Conservation (phyloP, 2,329 filamentous ascomycete species). For the Elsinoe batatas region DNA sequence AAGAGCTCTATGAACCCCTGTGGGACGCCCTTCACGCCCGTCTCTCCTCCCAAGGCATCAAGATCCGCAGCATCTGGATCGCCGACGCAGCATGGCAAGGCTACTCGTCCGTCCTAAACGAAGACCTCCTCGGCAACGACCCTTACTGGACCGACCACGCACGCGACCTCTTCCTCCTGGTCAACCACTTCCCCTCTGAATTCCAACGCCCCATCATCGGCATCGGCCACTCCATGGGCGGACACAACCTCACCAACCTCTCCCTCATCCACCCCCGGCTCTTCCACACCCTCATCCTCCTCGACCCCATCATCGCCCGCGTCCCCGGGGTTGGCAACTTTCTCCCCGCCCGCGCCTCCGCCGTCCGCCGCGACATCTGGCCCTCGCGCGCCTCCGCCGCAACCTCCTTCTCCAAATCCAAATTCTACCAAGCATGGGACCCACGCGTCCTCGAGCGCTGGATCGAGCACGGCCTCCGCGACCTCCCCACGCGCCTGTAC, state of each 20-base stretch:
- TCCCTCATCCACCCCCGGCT: conserved; percentile 72
- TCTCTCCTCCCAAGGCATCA: conserved; percentile 50
- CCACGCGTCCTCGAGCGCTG: conserved; percentile 64
- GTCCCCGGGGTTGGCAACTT: conserved; percentile 29
- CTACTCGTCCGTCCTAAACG: conserved; percentile 66
- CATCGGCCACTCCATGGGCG: conserved; percentile 85
- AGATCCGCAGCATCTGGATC: conserved; percentile 78
- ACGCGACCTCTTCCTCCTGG: conserved; percentile 72
- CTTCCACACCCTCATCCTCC: conserved; percentile 60
- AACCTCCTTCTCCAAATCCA: conserved; percentile 54
- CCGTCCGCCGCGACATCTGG: conserved; percentile 70
- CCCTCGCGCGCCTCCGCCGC: conserved; percentile 61
- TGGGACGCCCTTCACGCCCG: conserved; percentile 70
- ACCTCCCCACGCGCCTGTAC: conserved; percentile 54
- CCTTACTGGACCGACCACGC: conserved; percentile 83
- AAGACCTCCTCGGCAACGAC: conserved; percentile 68
- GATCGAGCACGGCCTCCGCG: conserved; percentile 64
- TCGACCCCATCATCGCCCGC: conserved; percentile 71
- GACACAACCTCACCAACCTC: conserved; percentile 59
- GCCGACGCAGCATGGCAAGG: conserved; percentile 83
- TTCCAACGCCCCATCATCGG: conserved; percentile 78
- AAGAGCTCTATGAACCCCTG: conserved; percentile 87
- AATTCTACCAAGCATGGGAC: conserved; percentile 79
- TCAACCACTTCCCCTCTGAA: conserved; percentile 69
- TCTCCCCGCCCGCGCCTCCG: conserved; percentile 49